A percentile compares a stretch with the other conserved stretches of the same genome.
phyloP scores from a whole-genome alignment of 306 rosid species.

The Ochetophila trinervis region DNA sequence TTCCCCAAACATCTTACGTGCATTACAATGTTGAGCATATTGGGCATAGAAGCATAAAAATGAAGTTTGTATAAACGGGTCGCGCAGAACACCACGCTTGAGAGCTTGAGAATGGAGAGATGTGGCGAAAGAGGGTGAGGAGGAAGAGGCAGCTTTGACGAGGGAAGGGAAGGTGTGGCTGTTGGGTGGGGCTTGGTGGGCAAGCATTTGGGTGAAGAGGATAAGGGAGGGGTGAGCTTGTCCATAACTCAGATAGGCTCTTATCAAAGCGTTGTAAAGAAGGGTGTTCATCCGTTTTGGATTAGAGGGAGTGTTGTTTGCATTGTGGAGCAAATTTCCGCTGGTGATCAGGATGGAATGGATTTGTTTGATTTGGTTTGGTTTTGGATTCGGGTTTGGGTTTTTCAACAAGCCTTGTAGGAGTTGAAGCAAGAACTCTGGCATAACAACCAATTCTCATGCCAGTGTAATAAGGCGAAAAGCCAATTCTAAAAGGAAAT shows the following conservation, averaged over 20 bases:
- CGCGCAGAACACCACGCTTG: constrained; percentile 46
- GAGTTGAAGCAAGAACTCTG: constrained; percentile 48
- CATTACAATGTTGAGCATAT: constrained; percentile 28
- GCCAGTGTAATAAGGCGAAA: too few relatives aligned
- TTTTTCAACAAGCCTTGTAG: constrained; percentile 55
- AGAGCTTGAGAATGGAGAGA: constrained; percentile 56
- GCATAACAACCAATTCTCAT: constrained; percentile 19
- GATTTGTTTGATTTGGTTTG: constrained; percentile 47
- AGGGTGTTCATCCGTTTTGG: constrained; percentile 59
- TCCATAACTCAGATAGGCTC: constrained; percentile 44
- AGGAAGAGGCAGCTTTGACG: constrained; percentile 43
- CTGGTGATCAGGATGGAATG: constrained; percentile 52
- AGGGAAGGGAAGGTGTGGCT: constrained; percentile 64
- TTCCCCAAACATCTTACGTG: constrained; percentile 73
- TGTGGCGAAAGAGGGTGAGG: constrained; percentile 19
- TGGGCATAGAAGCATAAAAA: constrained; percentile 35
- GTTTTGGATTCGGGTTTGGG: constrained; percentile 26
- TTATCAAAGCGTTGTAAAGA: constrained; percentile 60
- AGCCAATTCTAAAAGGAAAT: too few relatives aligned
- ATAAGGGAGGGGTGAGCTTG: constrained; percentile 37
- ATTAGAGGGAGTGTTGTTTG: constrained; percentile 22
- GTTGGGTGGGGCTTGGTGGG: constrained; percentile 50
- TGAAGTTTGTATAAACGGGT: constrained; percentile 61
- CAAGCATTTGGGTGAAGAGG: constrained; percentile 71
- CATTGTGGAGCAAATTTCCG: constrained; percentile 38